Evolutionary conservation across 2,329 filamentous ascomycete species (phyloP).

Genomic region (Biscogniauxia marginata): DNA sequence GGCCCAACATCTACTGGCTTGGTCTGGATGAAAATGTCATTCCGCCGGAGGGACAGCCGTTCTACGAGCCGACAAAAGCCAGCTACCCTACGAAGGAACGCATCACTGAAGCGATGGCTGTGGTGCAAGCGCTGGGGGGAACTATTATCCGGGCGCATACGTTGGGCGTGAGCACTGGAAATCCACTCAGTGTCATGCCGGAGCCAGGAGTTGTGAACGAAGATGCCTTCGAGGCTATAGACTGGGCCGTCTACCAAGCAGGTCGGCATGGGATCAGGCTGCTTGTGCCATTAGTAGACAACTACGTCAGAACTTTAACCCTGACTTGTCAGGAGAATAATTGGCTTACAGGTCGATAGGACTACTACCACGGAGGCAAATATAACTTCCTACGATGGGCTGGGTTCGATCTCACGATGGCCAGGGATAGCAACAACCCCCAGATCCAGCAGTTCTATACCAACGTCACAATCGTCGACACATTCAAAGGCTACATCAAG

Average conservation of each 20-base stretch:
- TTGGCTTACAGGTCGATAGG: slow-evolving; percentile 27
- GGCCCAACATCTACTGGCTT: slow-evolving; percentile 51
- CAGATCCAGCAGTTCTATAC: slow-evolving; percentile 46
- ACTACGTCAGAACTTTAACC: slow-evolving; percentile 37
- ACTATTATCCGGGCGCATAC: slow-evolving; percentile 46
- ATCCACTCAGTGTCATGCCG: slow-evolving; percentile 47
- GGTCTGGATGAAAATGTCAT: slow-evolving; percentile 50
- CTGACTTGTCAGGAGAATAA: background rate
- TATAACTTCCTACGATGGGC: slow-evolving; percentile 47
- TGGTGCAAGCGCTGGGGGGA: slow-evolving; percentile 43
- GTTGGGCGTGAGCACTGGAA: slow-evolving; percentile 45
- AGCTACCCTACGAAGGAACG: slow-evolving; percentile 47
- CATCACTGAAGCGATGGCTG: slow-evolving; percentile 45
- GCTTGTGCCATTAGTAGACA: slow-evolving; percentile 45
- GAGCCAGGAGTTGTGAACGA: slow-evolving; percentile 39
- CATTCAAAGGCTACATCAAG: slow-evolving; percentile 46
- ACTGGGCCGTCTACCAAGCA: slow-evolving; percentile 48
- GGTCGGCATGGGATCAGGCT: slow-evolving; percentile 43
- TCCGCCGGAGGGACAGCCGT: slow-evolving; percentile 43
- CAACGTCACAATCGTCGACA: slow-evolving; percentile 39
- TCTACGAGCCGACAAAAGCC: slow-evolving; percentile 41
- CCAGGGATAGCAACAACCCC: slow-evolving; percentile 36
- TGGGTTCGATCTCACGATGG: slow-evolving; percentile 41
- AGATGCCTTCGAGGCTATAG: slow-evolving; percentile 43
- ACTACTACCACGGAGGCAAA: slow-evolving; percentile 52